A percentile compares a stretch with the other conserved stretches of the same genome.
phyloP scores from a whole-genome alignment of 2,329 filamentous ascomycete genomes.

The Zymoseptoria pseudotritici region DNA sequence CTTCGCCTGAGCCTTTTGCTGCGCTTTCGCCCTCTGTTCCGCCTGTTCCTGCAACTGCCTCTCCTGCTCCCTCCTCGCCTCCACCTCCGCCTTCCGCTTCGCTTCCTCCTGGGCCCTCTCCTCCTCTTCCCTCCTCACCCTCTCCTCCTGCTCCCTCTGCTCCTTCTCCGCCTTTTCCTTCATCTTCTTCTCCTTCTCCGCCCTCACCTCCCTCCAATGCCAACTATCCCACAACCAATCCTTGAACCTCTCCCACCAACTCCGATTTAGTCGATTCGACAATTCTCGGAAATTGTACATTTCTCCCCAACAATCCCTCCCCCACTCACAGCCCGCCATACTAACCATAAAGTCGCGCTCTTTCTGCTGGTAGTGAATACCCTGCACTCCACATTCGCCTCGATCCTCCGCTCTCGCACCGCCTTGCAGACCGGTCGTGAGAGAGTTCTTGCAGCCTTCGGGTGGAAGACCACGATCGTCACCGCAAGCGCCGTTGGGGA shows the following conservation, averaged over 20 bases:
- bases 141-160: constrained; percentile 8
- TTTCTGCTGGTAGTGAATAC: constrained; percentile 74
- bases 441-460: constrained; percentile 12
- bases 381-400: constrained; percentile 27
- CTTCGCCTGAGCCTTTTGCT: not conserved
- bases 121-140: not conserved
- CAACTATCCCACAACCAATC: constrained; percentile 37
- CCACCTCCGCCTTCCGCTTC: not conserved
- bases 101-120: not conserved
- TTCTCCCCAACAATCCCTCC: constrained; percentile 93
- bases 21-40: not conserved
- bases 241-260: constrained; percentile 63
- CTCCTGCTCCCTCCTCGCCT: not conserved
- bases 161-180: constrained; percentile 16
- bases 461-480: constrained; percentile 63
- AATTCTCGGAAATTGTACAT: constrained; percentile 93
- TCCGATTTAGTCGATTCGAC: constrained; percentile 82
- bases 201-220: constrained; percentile 16
- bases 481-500: constrained; percentile 81
- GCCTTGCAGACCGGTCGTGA: not conserved
- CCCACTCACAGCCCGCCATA: constrained; percentile 97
- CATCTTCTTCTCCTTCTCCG: constrained; percentile 18
- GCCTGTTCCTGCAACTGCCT: not conserved
- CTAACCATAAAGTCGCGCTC: constrained; percentile 93
- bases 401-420: constrained; percentile 8